Base-by-base conservation (phyloP, 2,329 filamentous ascomycete genomes). In the Septoria linicola region DNA sequence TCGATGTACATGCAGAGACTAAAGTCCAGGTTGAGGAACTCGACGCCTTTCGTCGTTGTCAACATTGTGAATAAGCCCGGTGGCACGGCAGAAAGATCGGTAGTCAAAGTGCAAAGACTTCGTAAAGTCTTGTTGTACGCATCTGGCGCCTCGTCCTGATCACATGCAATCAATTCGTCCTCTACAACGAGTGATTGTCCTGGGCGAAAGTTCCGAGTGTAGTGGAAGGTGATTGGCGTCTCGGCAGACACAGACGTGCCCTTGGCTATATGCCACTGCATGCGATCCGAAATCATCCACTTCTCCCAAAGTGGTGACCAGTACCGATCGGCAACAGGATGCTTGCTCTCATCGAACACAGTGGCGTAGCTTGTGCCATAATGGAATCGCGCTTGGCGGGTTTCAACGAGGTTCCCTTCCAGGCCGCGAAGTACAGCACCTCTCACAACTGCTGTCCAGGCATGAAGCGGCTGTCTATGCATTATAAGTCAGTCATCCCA, bases 281-380 rank as follows among this genome's bases (percentile, higher is more conserved):
- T 90, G 41, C 87, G 78, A 68, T 91, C 85, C 39, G 80, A 83
- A 5, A 91, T 87, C 86, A 89, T 90, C 86, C 85, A 90, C 41
- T 86, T 72, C 71, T 90, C 86, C 86, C 86, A 89, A 19, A 90
- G 68, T 4, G 85, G 86, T 59, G 82, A 86, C 87, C 87, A 91
- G 65, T 91, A 91, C 43, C 87, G 74, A 67, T 90, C 87, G 36
- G 76, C 80, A 4, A 88, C 80, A 3, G 81, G 80, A 67, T 92
- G 88, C 65, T 85, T 87, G 41, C 80, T 77, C 64, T 88, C 85
- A 59, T 91, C 87, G 66, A 88, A 92, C 4, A 68, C 66, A 0
- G 87, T 91, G 0, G 88, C 87, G 68, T 91, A 91, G 19, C 83
- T 87, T 4, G 87, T 90, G 19, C 88, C 88, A 64, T 92, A 91